phyloP scores from a whole-genome alignment of 306 rosid species.

The Sicyos edulis region DNA sequence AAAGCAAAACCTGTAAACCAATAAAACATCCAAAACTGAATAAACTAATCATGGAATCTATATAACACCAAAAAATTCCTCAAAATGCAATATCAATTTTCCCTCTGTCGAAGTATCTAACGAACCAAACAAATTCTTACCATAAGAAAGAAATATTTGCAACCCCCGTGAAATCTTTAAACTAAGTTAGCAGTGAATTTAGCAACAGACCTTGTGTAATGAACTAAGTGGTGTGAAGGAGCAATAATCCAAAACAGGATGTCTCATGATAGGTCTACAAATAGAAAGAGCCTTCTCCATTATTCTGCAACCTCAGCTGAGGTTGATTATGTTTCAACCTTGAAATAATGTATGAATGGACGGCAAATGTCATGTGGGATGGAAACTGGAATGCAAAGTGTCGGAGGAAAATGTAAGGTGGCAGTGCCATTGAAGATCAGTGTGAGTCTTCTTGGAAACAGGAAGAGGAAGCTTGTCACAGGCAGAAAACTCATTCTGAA shows the following conservation, averaged over 20 bases:
- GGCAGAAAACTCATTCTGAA: constrained; percentile 66
- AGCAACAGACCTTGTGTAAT: constrained; percentile 92
- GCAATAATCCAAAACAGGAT: constrained; percentile 89
- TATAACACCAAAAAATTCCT: constrained; percentile 34
- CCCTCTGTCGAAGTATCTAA: constrained; percentile 32
- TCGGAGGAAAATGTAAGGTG: constrained; percentile 65
- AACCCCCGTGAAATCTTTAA: constrained; percentile 56
- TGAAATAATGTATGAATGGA: constrained; percentile 67
- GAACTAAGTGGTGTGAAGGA: constrained; percentile 87
- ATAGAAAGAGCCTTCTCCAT: constrained; percentile 76
- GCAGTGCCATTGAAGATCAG: constrained; percentile 71
- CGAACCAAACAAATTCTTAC: constrained; percentile 45
- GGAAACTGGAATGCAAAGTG: constrained; percentile 65
- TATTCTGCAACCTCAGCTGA: constrained; percentile 76
- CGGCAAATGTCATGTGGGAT: constrained; percentile 70
- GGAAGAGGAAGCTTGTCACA: constrained; percentile 66
- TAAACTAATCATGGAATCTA: not conserved
- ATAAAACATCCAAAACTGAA: constrained; percentile 21
- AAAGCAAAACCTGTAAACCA: constrained; percentile 79
- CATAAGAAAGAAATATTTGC: constrained; percentile 39
- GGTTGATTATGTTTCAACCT: constrained; percentile 73
- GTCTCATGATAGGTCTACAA: constrained; percentile 84
- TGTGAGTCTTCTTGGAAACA: constrained; percentile 63
- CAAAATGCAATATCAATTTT: constrained; percentile 27
- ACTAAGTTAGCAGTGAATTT: constrained; percentile 81